Evolutionary conservation across 192 early-diverging fungal genomes (phyloP).

Genomic region (Paraglomus brasilianum): DNA sequence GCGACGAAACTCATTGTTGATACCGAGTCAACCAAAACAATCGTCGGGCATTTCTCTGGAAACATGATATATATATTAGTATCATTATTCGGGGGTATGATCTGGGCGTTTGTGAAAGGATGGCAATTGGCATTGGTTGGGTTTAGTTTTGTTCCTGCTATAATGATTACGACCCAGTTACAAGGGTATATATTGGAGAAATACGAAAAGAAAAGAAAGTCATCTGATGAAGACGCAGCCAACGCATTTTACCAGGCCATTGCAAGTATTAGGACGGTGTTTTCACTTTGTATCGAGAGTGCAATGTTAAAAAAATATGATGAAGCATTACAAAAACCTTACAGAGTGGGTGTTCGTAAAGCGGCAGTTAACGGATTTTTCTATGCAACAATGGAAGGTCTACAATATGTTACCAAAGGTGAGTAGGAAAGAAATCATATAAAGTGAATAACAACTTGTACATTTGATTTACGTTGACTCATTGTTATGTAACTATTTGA

Average conservation of each 20-base stretch:
- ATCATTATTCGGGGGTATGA: constrained; percentile 22
- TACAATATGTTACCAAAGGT: constrained; percentile 23
- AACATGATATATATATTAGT: constrained; percentile 9
- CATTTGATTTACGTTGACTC: background rate
- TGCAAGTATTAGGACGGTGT: constrained; percentile 23
- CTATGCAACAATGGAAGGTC: constrained; percentile 1
- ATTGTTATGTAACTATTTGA: background rate
- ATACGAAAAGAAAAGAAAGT: constrained; percentile 24
- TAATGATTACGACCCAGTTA: background rate
- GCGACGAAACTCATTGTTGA: constrained; percentile 14
- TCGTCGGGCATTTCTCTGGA: constrained; percentile 23
- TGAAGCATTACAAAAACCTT: background rate
- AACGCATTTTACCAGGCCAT: constrained; percentile 29
- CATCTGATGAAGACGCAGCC: background rate
- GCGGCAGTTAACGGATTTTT: constrained; percentile 10
- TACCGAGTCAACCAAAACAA: constrained; percentile 23
- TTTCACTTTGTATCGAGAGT: constrained; percentile 9
- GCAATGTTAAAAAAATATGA: constrained; percentile 10
- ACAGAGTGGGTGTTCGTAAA: constrained; percentile 19
- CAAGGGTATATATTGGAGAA: constrained; percentile 20
- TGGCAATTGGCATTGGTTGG: constrained; percentile 30
- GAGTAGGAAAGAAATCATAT: background rate
- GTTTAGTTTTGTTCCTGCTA: constrained; percentile 8
- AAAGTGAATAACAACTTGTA: background rate
- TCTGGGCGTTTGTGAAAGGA: constrained; percentile 10